Conservation (phyloP, 1,139 yeast genomes). For the Candida buenavistaensis region DNA sequence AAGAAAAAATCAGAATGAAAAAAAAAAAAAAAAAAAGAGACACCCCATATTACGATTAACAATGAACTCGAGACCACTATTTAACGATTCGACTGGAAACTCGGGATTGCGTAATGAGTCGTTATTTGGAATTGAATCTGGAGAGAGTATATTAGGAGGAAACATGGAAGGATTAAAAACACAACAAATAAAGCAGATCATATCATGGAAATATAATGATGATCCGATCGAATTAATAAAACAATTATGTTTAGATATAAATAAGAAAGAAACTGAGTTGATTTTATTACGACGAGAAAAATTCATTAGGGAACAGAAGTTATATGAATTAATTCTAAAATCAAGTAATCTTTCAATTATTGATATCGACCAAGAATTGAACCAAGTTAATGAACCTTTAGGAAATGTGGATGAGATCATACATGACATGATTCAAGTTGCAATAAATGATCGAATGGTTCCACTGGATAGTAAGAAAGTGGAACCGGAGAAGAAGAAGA, state of each 20-base stretch:
- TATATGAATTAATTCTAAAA: slow-evolving; percentile 41
- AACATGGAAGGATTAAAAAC: slow-evolving; percentile 28
- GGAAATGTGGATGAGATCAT: slow-evolving; percentile 7
- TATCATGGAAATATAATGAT: slow-evolving; percentile 27
- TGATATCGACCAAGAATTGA: slow-evolving; percentile 38
- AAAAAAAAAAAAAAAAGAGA: too few relatives aligned
- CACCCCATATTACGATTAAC: background rate
- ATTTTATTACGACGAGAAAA: slow-evolving; percentile 37
- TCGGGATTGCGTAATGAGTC: too few relatives aligned
- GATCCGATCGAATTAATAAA: slow-evolving; percentile 45
- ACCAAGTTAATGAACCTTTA: slow-evolving; percentile 1
- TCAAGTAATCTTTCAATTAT: slow-evolving; percentile 44
- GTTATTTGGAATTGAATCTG: background rate
- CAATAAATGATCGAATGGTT: slow-evolving; percentile 6
- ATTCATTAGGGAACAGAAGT: slow-evolving; percentile 23
- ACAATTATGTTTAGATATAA: slow-evolving; percentile 51
- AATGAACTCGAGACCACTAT: background rate
- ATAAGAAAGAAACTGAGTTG: slow-evolving; percentile 49
- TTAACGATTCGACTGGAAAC: background rate
- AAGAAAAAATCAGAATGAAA: too few relatives aligned
- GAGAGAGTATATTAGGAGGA: slow-evolving; percentile 14
- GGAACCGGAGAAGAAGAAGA: background rate
- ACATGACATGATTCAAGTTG: slow-evolving; percentile 6
- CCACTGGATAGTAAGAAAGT: too few relatives aligned
- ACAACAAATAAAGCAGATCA: slow-evolving; percentile 34